Evolutionary conservation across 139 green algal genomes (phyloP), one percentile per base, ranked within the genome.

Genomic region (Limnomonas spitsbergensis): DNA sequence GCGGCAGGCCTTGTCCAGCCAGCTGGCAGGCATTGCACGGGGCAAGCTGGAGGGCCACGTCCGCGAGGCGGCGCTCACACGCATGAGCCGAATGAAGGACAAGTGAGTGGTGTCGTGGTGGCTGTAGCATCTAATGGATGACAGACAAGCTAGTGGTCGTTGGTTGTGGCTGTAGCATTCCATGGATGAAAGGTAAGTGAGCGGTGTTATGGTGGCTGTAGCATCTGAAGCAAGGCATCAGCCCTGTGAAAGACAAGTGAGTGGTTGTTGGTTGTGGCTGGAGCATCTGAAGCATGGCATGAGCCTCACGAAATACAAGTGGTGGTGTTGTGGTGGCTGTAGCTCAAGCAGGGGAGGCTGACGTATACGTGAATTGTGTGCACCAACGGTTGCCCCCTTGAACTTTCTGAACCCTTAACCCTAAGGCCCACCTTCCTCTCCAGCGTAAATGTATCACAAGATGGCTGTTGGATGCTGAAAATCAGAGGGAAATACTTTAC

Each of bases 61-160:
- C 37, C 84, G 87, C n/a, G 91, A 96, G 75, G 92, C 90, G 6
- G 87, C 91, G 38, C 89, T 93, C 47, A 94, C 89, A 6, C 87
- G 86, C 24, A 85, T 94, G 0, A 89, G 76, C 73, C 82, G 91
- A 20, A 90, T 96, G 86, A 94, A 93, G 67, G 89, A 94, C 37
- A 76, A 52, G 69, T 76, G 37, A 35, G 69, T 76, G 61, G 47
- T 61, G 47, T 61, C n/a, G n/a, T n/a, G 47, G 47, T 61, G 47
- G 47, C 14, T 61, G 47, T 14, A 61, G 24, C 47, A 61, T 14
- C 14, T 61, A 14, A 61, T 61, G 24, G 47, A n/a, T 61, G 47
- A 61, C 47, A 61, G 47, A 61, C 47, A 61, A 61, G 47, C 47
- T n/a, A n/a, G n/a, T n/a, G n/a, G n/a, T n/a, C n/a, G n/a, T n/a